Percentiles rank a stretch among this genome's conserved stretches.
phyloP scores from a whole-genome alignment of 148 eudicot genomes.

The Pharnaceum exiguum region DNA sequence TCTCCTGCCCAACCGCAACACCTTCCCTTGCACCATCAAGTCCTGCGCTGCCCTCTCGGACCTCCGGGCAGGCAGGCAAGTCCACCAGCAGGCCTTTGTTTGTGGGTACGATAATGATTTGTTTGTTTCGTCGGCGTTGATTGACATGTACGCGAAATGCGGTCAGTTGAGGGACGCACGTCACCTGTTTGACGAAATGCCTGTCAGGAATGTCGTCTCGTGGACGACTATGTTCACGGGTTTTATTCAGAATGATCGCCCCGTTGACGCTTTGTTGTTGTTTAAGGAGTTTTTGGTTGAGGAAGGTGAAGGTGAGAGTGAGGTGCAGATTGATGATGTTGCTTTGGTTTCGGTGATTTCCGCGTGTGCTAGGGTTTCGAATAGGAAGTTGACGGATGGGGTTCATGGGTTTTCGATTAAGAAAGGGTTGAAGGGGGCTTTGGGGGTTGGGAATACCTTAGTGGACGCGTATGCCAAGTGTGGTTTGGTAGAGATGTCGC shows the following conservation, averaged over 20 bases:
- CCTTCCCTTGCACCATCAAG: slow-evolving; percentile 65
- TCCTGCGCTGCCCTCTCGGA: slow-evolving; percentile 52
- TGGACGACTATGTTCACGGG: slow-evolving; percentile 74
- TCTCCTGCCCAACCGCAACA: slow-evolving; percentile 51
- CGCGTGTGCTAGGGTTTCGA: slow-evolving; percentile 52
- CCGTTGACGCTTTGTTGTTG: slow-evolving; percentile 38
- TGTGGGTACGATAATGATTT: slow-evolving; percentile 49
- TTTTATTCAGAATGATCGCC: slow-evolving; percentile 42
- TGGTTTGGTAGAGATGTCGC: slow-evolving; percentile 48
- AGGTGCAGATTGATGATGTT: slow-evolving; percentile 40
- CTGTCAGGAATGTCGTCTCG: slow-evolving; percentile 55
- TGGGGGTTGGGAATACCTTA: slow-evolving; percentile 53
- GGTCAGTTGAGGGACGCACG: slow-evolving; percentile 53
- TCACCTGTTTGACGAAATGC: slow-evolving; percentile 52
- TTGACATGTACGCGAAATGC: slow-evolving; percentile 70
- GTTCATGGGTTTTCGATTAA: slow-evolving; percentile 56
- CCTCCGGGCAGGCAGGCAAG: slow-evolving; percentile 47
- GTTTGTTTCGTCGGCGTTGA: slow-evolving; percentile 53
- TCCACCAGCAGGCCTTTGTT: slow-evolving; percentile 58
- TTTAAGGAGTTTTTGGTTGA: slow-evolving; percentile 52
- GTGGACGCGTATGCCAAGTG: slow-evolving; percentile 74
- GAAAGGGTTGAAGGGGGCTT: slow-evolving; percentile 37
- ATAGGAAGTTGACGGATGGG: slow-evolving; percentile 36
- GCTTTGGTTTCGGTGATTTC: slow-evolving; percentile 53
- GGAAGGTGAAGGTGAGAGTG: slow-evolving; percentile 20